These are phyloP conservation scores for Aspergillus tamarii DNA, from an alignment of 2,329 filamentous ascomycete genomes.

Conservation along the genomic window DNA sequence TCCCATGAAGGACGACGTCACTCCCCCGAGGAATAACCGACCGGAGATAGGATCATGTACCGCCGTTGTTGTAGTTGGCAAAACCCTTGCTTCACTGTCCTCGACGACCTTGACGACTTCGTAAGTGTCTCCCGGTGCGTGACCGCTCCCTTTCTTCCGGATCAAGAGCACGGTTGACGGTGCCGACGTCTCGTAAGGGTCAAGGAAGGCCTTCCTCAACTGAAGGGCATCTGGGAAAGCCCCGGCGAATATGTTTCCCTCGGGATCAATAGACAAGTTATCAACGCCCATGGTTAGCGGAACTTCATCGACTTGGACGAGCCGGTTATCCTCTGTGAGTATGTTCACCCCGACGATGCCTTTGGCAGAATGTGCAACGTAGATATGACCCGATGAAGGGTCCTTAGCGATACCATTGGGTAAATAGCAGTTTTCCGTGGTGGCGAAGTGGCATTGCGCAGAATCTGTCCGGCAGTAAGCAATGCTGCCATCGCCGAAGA, in stretches of 20 bases:
- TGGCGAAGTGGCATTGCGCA: slow-evolving; percentile 2
- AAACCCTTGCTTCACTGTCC: slow-evolving; percentile 3
- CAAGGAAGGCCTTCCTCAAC: background rate
- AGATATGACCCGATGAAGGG: background rate
- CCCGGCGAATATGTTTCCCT: slow-evolving; percentile 2
- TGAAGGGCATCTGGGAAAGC: background rate
- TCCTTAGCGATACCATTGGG: slow-evolving; percentile 6
- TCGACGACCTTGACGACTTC: slow-evolving; percentile 8
- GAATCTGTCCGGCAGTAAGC: background rate
- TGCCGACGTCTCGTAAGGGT: background rate
- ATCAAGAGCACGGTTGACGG: slow-evolving; percentile 6
- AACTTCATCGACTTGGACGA: background rate
- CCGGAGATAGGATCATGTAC: background rate
- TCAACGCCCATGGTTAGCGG: background rate
- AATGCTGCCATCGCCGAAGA: slow-evolving; percentile 1
- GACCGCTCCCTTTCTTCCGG: background rate
- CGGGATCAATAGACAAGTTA: slow-evolving; percentile 4
- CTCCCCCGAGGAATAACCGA: slow-evolving; percentile 4
- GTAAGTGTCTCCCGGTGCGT: background rate
- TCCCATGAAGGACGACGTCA: background rate
- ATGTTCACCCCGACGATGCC: background rate
- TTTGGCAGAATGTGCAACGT: background rate
- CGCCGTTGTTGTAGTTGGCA: background rate
- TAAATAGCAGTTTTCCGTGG: background rate
- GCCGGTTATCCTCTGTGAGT: background rate